A percentile compares a stretch with the other conserved stretches of the same genome.
These are phyloP conservation scores for Aspergillus glaucus DNA, from an alignment of 2,329 filamentous ascomycete species.

Conservation along the genomic window DNA sequence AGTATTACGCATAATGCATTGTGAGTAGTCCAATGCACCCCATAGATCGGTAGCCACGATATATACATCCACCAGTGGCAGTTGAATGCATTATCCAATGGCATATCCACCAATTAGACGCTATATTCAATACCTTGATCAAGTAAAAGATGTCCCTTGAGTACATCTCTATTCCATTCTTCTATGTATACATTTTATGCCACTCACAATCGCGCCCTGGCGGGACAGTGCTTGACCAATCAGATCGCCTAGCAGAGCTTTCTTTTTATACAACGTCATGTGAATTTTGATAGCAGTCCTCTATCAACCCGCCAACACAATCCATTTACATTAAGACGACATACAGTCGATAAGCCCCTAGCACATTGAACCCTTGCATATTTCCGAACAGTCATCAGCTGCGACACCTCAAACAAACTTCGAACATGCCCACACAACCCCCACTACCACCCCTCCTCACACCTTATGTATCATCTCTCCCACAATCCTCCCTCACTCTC, in stretches of 20 bases:
- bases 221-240: constrained; percentile 17
- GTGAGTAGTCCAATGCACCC: background rate
- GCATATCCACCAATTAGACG: no score
- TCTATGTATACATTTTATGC: no score
- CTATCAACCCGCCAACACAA: background rate
- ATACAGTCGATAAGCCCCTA: background rate
- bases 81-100: background rate
- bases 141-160: no score
- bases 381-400: no score
- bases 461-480: constrained; percentile 31
- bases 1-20: background rate
- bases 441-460: constrained; percentile 35
- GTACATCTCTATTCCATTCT: no score
- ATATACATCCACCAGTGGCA: background rate
- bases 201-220: background rate
- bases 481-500: constrained; percentile 34
- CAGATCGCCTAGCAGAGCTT: constrained; percentile 11
- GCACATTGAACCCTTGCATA: no score
- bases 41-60: no score
- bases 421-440: constrained; percentile 33
- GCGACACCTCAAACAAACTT: constrained; percentile 2
- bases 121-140: no score
- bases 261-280: constrained; percentile 20
- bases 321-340: background rate
- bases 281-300: background rate